Evolutionary conservation across 192 early-diverging fungal species (phyloP), one percentile per base, ranked within the genome.

Genomic region (Linnemannia exigua): DNA sequence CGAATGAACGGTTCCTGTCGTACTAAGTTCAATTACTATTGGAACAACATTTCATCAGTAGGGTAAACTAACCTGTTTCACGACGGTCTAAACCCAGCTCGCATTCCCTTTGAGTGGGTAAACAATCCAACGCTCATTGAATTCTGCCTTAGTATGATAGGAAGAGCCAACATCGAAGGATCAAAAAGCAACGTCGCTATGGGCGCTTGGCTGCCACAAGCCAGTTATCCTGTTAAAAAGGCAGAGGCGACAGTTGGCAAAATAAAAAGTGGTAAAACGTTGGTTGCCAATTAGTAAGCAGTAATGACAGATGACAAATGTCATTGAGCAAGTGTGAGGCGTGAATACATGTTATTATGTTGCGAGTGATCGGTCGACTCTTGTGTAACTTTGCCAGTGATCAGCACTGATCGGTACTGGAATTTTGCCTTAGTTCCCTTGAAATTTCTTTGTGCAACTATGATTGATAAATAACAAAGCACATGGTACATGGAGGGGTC

Each of bases 401-500:
- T 54, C 52, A 20, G 52, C 22, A 17, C 52, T n/a, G 20, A 54
- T 8, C 33, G 1, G 36, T 33, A 31, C 66, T 67, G 66, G 66
- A 67, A 67, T 37, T 67, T 67, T 37, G 9, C 66, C 66, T 67
- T 33, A 67, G 66, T 67, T 67, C 66, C 66, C 66, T 67, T 67
- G 66, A 67, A 44, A 67, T 67, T 31, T 67, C 63, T 67, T 67
- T 36, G 25, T 67, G 63, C 63, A 67, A 67, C 63, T 25, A 67
- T 67, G 63, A 67, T 67, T 67, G 31, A 35, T 15, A 67, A 37
- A 67, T 0, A n/a, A 54, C 52, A 54, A 54, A 54, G 52, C 52
- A 50, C 3, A 19, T 50, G 15, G 5, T 50, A 19, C 48, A 54
- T 54, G 52, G 22, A 54, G 52, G 22, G 22, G 22, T n/a, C 52